These are phyloP conservation scores for Psilocybe cubensis DNA, from an alignment of 768 basidiomycete genomes.

Conservation along the genomic window DNA sequence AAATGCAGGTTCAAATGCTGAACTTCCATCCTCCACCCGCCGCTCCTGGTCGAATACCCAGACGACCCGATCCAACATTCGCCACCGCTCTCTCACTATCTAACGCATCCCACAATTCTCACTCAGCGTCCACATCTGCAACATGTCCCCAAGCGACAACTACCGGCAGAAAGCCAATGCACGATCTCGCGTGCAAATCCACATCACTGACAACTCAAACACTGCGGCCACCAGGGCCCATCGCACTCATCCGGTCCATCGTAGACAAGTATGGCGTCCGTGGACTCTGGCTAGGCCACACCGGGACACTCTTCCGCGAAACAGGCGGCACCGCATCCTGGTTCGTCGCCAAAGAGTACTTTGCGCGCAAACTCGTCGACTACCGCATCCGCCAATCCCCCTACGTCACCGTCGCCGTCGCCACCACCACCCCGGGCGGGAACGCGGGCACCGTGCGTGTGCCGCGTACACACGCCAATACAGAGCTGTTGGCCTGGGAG, in stretches of 20 bases:
- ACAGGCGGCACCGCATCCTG: slow-evolving; percentile 90
- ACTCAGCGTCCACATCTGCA: not conserved
- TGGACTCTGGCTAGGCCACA: slow-evolving; percentile 97
- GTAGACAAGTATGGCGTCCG: slow-evolving; percentile 70
- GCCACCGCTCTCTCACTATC: slow-evolving; percentile 6
- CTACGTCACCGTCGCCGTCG: slow-evolving; percentile 15
- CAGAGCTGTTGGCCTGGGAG: slow-evolving; percentile 70
- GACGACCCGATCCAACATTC: slow-evolving; percentile 19
- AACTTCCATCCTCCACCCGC: slow-evolving; percentile 25
- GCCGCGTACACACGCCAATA: slow-evolving; percentile 39
- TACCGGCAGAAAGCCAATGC: slow-evolving; percentile 10
- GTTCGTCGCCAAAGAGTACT: slow-evolving; percentile 88
- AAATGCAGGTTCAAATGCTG: slow-evolving; percentile 97
- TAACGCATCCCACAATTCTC: not conserved
- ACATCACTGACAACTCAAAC: slow-evolving; percentile 20
- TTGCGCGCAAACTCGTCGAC: slow-evolving; percentile 61
- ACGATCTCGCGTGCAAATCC: slow-evolving; percentile 17
- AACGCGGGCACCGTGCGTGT: slow-evolving; percentile 9
- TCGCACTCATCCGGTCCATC: slow-evolving; percentile 65
- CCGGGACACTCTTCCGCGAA: slow-evolving; percentile 91
- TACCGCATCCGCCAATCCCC: slow-evolving; percentile 39
- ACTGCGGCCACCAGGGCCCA: slow-evolving; percentile 67
- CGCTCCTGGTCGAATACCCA: slow-evolving; percentile 29
- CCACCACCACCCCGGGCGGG: not conserved
- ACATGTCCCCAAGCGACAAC: not conserved